Percentiles rank a stretch among this genome's conserved stretches.
Conservation (phyloP, 1,284 basidiomycete species). For the Ustilago trichophora region DNA sequence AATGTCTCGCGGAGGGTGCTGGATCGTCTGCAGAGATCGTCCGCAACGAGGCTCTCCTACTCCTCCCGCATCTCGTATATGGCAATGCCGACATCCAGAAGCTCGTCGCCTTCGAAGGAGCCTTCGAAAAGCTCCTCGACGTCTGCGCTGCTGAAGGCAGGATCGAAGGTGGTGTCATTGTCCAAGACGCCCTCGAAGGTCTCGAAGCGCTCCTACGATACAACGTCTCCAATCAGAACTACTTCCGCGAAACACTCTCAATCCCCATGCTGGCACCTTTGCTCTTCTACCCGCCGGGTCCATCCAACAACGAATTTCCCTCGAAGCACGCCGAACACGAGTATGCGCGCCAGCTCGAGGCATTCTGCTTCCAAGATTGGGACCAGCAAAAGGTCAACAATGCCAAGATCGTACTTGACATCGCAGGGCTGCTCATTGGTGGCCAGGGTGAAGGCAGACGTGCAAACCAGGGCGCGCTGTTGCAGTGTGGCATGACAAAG, state of each 20-base stretch:
- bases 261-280: conserved; percentile 83
- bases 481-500: conserved; percentile 75
- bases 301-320: conserved; percentile 47
- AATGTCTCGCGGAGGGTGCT: conserved; percentile 69
- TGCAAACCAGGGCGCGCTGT: conserved; percentile 71
- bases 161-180: conserved; percentile 82
- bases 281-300: conserved; percentile 79
- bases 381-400: conserved; percentile 86
- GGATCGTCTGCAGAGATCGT: conserved; percentile 63
- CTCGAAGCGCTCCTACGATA: conserved; percentile 86
- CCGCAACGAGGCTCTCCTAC: conserved; percentile 71
- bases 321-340: conserved; percentile 71
- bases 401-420: conserved; percentile 78
- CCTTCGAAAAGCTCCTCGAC: conserved; percentile 93
- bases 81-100: conserved; percentile 96
- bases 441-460: conserved; percentile 68
- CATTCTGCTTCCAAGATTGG: conserved; percentile 96
- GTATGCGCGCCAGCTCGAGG: conserved; percentile 73
- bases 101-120: conserved; percentile 94
- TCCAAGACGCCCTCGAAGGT: conserved; percentile 84
- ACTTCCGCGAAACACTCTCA: conserved; percentile 90
- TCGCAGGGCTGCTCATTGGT: conserved; percentile 74
- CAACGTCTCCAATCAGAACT: conserved; percentile 97
- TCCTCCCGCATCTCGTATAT: conserved; percentile 82
- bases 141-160: conserved; percentile 88